Evolutionary conservation across 345 rosid genomes (phyloP).

Genomic region (Microthlaspi erraticum): DNA sequence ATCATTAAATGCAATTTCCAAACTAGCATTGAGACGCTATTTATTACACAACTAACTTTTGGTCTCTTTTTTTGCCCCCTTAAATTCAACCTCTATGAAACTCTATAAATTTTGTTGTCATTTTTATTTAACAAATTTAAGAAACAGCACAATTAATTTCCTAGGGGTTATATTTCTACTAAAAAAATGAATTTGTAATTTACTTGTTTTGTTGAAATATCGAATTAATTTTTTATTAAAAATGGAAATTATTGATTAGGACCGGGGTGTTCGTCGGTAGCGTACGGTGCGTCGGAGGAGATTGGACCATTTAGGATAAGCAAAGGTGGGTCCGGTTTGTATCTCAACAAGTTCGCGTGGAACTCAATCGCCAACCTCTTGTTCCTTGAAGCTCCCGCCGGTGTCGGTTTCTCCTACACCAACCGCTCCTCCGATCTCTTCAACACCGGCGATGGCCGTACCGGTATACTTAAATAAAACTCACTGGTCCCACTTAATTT

Average conservation of each 20-base stretch:
- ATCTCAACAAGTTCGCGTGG: conserved; percentile 92
- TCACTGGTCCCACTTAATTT: background rate
- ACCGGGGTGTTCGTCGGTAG: conserved; percentile 99
- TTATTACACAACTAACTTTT: conserved; percentile 44
- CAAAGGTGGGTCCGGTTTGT: conserved; percentile 77
- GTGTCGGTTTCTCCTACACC: conserved; percentile 96
- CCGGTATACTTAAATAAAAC: conserved; percentile 52
- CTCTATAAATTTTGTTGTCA: background rate
- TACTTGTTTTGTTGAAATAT: background rate
- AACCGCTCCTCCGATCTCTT: conserved; percentile 81
- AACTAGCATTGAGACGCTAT: conserved; percentile 21
- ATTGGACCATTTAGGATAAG: conserved; percentile 93
- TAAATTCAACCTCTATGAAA: conserved; percentile 24
- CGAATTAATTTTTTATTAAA: background rate
- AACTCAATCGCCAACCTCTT: conserved; percentile 82
- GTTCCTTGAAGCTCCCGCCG: conserved; percentile 96
- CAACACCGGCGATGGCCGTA: conserved; percentile 81
- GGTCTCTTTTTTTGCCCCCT: conserved; percentile 11
- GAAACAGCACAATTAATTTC: background rate
- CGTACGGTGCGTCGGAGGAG: conserved; percentile 99
- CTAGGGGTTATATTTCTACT: background rate
- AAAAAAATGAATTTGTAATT: background rate
- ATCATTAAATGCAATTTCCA: conserved; percentile 41
- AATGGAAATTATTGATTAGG: conserved; percentile 47
- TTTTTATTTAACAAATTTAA: background rate